Evolutionary conservation across 495 filamentous ascomycete species (phyloP).

Genomic region (Penicillium simplicissimum): DNA sequence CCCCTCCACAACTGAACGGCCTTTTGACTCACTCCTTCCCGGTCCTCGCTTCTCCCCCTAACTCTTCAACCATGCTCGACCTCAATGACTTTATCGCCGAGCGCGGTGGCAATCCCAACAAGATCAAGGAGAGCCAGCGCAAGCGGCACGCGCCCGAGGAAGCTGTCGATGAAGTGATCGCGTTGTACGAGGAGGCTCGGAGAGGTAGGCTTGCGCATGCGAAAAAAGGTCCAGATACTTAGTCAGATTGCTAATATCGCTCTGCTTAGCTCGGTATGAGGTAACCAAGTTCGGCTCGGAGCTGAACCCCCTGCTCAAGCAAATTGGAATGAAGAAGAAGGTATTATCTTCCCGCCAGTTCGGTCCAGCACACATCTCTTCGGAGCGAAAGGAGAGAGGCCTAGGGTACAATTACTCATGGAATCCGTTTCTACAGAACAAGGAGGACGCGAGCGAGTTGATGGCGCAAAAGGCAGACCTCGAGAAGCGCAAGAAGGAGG

Average conservation of each 20-base stretch:
- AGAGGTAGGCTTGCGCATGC: constrained; percentile 52
- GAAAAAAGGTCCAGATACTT: neutral
- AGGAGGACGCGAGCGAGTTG: constrained; percentile 77
- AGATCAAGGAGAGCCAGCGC: constrained; percentile 86
- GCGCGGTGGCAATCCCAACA: constrained; percentile 83
- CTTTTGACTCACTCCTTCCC: constrained; percentile 16
- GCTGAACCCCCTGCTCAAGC: constrained; percentile 85
- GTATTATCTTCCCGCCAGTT: constrained; percentile 35
- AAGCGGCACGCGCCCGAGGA: constrained; percentile 76
- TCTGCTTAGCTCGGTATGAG: constrained; percentile 67
- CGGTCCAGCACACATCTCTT: neutral
- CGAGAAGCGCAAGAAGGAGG: constrained; percentile 75
- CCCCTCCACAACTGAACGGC: constrained; percentile 29
- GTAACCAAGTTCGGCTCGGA: constrained; percentile 75
- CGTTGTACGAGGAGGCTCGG: constrained; percentile 82
- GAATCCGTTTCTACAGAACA: constrained; percentile 54
- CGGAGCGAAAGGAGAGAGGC: neutral
- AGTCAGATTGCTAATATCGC: constrained; percentile 6
- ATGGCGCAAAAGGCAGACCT: constrained; percentile 72
- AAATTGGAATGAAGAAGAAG: constrained; percentile 93
- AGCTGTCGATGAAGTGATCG: constrained; percentile 86
- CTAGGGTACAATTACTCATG: neutral
- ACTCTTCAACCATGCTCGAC: constrained; percentile 64
- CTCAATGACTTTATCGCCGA: constrained; percentile 79
- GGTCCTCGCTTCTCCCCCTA: constrained; percentile 7